phyloP scores from a whole-genome alignment of 208 protist genomes.

The Acanthamoeba lenticulata region DNA sequence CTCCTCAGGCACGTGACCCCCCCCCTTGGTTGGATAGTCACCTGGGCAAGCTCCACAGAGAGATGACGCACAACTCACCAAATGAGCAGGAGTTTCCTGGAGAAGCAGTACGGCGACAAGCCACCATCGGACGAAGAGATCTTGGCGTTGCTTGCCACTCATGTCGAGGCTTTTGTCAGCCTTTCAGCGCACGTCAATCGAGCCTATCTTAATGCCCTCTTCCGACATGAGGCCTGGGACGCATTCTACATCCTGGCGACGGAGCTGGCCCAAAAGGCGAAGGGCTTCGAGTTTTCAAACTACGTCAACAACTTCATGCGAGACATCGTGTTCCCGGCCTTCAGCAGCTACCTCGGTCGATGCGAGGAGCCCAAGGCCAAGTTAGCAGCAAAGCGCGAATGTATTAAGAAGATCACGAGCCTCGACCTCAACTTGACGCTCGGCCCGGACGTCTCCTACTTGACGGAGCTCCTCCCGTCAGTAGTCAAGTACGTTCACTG shows the following conservation, averaged over 20 bases:
- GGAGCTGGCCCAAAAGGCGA: slow-evolving; percentile 16
- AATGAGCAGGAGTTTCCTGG: neutral
- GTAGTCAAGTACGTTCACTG: neutral
- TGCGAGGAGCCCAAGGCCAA: slow-evolving; percentile 28
- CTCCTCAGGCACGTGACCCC: neutral
- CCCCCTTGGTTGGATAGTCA: no score
- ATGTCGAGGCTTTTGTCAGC: slow-evolving; percentile 35
- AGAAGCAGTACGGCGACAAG: slow-evolving; percentile 21
- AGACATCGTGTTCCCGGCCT: slow-evolving; percentile 27
- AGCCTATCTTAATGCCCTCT: slow-evolving; percentile 50
- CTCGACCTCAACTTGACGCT: neutral
- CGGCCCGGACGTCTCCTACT: neutral
- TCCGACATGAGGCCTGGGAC: slow-evolving; percentile 25
- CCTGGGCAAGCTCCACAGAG: no score
- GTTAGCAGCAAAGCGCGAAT: neutral
- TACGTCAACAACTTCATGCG: slow-evolving; percentile 48
- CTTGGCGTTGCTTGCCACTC: neutral
- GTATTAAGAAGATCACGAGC: slow-evolving; percentile 33
- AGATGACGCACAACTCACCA: no score
- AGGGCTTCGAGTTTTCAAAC: neutral
- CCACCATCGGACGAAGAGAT: slow-evolving; percentile 44
- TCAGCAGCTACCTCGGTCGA: neutral
- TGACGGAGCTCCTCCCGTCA: neutral
- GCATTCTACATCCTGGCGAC: slow-evolving; percentile 41
- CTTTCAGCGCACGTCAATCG: slow-evolving; percentile 7